A percentile compares a stretch with the other conserved stretches of the same genome.
phyloP scores from a whole-genome alignment of 1,139 yeast genomes.

The Yamadazyma epiphylla region DNA sequence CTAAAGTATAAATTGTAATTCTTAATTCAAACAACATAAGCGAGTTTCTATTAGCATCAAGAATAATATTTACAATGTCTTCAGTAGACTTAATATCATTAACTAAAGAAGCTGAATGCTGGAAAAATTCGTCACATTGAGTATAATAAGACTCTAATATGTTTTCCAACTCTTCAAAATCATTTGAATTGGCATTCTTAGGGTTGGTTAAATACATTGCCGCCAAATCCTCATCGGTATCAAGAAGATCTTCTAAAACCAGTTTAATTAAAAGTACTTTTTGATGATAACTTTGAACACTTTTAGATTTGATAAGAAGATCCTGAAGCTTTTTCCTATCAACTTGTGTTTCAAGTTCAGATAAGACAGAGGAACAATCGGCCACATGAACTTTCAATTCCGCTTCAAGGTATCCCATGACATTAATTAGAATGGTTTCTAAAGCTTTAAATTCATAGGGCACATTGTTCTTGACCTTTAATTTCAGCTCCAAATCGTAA shows the following conservation, averaged over 20 bases:
- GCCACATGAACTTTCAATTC: constrained; percentile 76
- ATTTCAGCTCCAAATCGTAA: constrained; percentile 80
- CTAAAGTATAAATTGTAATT: constrained; percentile 81
- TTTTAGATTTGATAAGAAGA: constrained; percentile 76
- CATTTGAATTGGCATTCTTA: constrained; percentile 17
- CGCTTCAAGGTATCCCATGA: constrained; percentile 76
- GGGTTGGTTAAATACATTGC: constrained; percentile 64
- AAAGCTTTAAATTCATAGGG: constrained; percentile 84
- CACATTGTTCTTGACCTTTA: constrained; percentile 38
- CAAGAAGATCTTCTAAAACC: constrained; percentile 80
- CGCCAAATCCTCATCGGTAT: constrained; percentile 85
- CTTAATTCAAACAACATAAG: constrained; percentile 85
- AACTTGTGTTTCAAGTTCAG: constrained; percentile 81
- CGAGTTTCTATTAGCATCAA: constrained; percentile 93
- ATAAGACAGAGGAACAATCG: constrained; percentile 71
- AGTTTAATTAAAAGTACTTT: constrained; percentile 80
- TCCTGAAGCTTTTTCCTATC: constrained; percentile 80
- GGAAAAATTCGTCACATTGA: constrained; percentile 96
- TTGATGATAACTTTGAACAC: constrained; percentile 75
- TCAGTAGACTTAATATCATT: constrained; percentile 90
- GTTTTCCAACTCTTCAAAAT: constrained; percentile 78
- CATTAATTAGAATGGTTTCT: constrained; percentile 83
- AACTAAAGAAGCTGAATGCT: constrained; percentile 79
- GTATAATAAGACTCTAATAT: constrained; percentile 88
- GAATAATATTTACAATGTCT: constrained; percentile 89